phyloP scores from a whole-genome alignment of 2,329 filamentous ascomycete species.

The Aspergillus aculeatus region DNA sequence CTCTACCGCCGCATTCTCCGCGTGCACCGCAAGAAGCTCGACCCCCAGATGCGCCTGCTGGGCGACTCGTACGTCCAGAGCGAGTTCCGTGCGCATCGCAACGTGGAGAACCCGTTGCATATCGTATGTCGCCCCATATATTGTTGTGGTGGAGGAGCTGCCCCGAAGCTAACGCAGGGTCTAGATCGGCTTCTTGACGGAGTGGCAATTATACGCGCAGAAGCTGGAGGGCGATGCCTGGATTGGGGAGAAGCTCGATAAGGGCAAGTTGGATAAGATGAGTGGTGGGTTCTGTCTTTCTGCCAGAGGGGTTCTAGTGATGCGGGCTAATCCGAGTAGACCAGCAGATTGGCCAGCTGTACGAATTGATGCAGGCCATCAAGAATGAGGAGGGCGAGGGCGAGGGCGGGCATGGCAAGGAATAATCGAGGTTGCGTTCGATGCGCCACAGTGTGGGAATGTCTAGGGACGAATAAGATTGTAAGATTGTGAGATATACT shows the following conservation, averaged over 20 bases:
- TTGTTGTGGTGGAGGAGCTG: neutral
- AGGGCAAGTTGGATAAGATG: constrained; percentile 84
- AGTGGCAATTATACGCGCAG: constrained; percentile 96
- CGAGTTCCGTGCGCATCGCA: constrained; percentile 82
- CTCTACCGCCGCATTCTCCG: constrained; percentile 86
- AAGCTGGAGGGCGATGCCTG: constrained; percentile 84
- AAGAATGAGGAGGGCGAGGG: constrained; percentile 46
- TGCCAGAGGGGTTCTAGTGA: neutral
- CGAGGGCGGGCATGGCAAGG: constrained; percentile 2
- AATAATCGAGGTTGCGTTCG: neutral
- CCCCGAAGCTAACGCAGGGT: neutral
- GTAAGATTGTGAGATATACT: neutral
- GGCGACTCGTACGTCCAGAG: constrained; percentile 92
- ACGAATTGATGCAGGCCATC: constrained; percentile 89
- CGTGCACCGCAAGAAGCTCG: constrained; percentile 77
- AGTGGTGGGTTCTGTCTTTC: constrained; percentile 63
- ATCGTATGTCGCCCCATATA: constrained; percentile 59
- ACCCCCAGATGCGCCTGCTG: constrained; percentile 70
- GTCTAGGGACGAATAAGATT: neutral
- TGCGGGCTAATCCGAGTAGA: constrained; percentile 53
- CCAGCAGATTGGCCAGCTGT: constrained; percentile 88
- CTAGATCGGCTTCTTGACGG: constrained; percentile 89
- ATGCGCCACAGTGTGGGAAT: neutral
- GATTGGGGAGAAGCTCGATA: constrained; percentile 81
- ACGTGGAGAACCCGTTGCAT: constrained; percentile 86